Conservation (phyloP, 345 rosid genomes). For the Pelargonium nanum region DNA sequence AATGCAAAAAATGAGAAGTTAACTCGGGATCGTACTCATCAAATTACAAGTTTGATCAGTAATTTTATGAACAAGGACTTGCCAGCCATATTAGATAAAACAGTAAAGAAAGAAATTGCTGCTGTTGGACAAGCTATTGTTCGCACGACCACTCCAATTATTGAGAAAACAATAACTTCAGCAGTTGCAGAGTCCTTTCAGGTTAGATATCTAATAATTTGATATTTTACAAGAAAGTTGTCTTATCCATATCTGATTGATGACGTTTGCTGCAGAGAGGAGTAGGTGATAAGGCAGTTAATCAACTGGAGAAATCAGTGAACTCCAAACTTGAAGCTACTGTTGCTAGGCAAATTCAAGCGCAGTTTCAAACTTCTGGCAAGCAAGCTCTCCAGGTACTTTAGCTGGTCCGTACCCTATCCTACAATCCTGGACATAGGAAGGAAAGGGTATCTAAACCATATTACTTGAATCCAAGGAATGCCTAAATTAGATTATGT, state of each 20-base stretch:
- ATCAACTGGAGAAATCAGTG: conserved; percentile 77
- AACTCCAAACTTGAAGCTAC: conserved; percentile 71
- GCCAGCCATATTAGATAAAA: conserved; percentile 46
- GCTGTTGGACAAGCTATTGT: conserved; percentile 39
- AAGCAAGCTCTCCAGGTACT: conserved; percentile 86
- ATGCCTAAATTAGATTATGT: conserved; percentile 8
- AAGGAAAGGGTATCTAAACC: no score
- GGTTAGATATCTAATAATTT: conserved; percentile 33
- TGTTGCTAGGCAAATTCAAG: conserved; percentile 71
- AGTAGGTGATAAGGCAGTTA: conserved; percentile 77
- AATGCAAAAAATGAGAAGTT: conserved; percentile 54
- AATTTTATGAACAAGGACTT: conserved; percentile 59
- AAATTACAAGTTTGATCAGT: conserved; percentile 39
- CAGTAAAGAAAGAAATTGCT: conserved; percentile 58
- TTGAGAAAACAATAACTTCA: conserved; percentile 59
- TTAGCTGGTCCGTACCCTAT: conserved; percentile 6
- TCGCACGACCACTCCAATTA: conserved; percentile 46
- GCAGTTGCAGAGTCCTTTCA: conserved; percentile 72
- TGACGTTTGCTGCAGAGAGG: conserved; percentile 50
- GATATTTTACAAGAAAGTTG: conserved; percentile 9
- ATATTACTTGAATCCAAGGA: conserved; percentile 7
- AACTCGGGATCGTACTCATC: conserved; percentile 44
- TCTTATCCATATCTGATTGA: conserved; percentile 9
- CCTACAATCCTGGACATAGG: neutral
- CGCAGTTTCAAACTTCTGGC: conserved; percentile 92